Conservation (phyloP, 2,329 filamentous ascomycete species). For the Pestalotiopsis sp. region DNA sequence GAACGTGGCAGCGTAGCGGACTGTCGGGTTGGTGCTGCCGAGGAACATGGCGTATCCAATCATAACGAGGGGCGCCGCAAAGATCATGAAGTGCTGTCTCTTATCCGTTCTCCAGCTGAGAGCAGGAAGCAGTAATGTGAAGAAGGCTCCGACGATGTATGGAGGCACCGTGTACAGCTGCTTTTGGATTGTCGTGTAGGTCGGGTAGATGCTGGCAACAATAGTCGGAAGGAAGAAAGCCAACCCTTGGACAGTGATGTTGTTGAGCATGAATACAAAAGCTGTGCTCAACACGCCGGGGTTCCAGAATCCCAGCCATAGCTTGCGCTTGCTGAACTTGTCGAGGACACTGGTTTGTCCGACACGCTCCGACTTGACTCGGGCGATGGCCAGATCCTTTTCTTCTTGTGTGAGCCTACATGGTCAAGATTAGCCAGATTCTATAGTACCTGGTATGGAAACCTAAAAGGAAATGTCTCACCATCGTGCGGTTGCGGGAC, state of each 20-base stretch:
- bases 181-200: conserved; percentile 57
- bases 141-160: conserved; percentile 70
- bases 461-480: neutral
- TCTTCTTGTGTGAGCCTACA: conserved; percentile 61
- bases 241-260: conserved; percentile 70
- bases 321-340: conserved; percentile 61
- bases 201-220: conserved; percentile 68
- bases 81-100: conserved; percentile 63
- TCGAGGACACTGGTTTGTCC: conserved; percentile 66
- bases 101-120: conserved; percentile 63
- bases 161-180: conserved; percentile 74
- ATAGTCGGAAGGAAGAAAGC: conserved; percentile 74
- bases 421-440: neutral
- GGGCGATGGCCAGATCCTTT: conserved; percentile 66
- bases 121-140: conserved; percentile 63
- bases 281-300: conserved; percentile 47
- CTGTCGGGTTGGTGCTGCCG: conserved; percentile 49
- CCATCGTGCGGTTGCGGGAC: conserved; percentile 68
- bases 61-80: conserved; percentile 66
- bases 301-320: conserved; percentile 63
- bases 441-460: neutral
- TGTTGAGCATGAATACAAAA: conserved; percentile 31
- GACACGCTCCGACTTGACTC: conserved; percentile 70
- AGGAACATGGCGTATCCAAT: conserved; percentile 73
- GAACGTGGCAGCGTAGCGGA: conserved; percentile 73